Conservation (phyloP, 2,329 filamentous ascomycete species). For the Aspergillus transmontanensis region DNA sequence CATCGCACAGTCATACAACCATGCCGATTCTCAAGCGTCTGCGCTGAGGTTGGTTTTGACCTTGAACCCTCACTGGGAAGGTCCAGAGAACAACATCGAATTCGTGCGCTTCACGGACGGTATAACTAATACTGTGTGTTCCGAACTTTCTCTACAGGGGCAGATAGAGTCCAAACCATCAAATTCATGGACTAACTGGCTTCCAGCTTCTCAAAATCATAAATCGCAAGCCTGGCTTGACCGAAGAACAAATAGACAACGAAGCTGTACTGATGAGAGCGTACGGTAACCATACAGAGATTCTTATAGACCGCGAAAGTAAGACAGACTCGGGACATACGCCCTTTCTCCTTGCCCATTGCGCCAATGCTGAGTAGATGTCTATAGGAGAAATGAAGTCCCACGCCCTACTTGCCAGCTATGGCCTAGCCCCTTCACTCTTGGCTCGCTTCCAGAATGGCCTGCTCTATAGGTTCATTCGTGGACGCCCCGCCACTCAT, state of each 20-base stretch:
- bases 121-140: constrained; percentile 86
- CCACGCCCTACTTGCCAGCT: constrained; percentile 83
- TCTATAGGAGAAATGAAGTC: constrained; percentile 61
- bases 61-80: constrained; percentile 81
- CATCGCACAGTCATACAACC: constrained; percentile 79
- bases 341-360: constrained; percentile 28
- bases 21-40: constrained; percentile 73
- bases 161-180: background rate
- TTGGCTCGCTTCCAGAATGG: constrained; percentile 94
- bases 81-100: constrained; percentile 71
- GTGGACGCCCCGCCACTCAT: constrained; percentile 76
- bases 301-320: constrained; percentile 94
- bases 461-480: constrained; percentile 89
- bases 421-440: constrained; percentile 81
- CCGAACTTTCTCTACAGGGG: background rate
- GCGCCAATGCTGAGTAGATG: constrained; percentile 40
- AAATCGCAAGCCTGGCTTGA: constrained; percentile 62
- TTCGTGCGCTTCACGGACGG: constrained; percentile 94
- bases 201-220: constrained; percentile 55
- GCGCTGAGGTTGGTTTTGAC: constrained; percentile 77
- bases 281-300: constrained; percentile 90
- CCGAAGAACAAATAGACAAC: constrained; percentile 75
- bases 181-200: constrained; percentile 21
- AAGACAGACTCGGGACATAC: constrained; percentile 47
- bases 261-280: constrained; percentile 88